Conservation (phyloP, 306 rosid species). For the Lotus japonicus region DNA sequence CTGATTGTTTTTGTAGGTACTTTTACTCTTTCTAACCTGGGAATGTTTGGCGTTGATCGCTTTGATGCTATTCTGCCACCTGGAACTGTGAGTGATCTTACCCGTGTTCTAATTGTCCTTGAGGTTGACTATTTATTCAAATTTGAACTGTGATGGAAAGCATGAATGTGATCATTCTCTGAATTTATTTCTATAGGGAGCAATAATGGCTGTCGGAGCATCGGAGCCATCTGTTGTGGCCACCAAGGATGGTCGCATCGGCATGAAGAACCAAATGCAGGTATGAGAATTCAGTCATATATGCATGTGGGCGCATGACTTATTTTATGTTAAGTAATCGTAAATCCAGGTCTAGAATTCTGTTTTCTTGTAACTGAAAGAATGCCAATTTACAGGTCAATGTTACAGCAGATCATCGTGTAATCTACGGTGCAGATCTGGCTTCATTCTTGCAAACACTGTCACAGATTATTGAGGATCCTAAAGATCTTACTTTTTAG, state of each 20-base stretch:
- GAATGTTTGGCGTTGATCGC: constrained; percentile 97
- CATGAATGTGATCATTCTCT: constrained; percentile 4
- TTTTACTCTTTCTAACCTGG: constrained; percentile 89
- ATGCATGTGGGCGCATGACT: not conserved
- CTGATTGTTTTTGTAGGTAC: constrained; percentile 53
- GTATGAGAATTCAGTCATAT: constrained; percentile 30
- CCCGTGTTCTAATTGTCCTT: not conserved
- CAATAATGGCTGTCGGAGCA: constrained; percentile 96
- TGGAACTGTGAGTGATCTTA: constrained; percentile 64
- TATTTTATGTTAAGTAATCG: not conserved
- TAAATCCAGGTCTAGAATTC: not conserved
- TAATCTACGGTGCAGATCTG: constrained; percentile 87
- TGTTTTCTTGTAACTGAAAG: constrained; percentile 19
- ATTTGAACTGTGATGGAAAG: not conserved
- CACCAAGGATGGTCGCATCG: constrained; percentile 88
- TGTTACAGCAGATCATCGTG: constrained; percentile 97
- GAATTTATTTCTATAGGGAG: constrained; percentile 57
- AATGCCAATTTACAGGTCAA: constrained; percentile 57
- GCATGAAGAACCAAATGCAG: constrained; percentile 94
- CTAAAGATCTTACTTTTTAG: constrained; percentile 94
- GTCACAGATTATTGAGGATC: constrained; percentile 84
- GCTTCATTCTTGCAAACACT: constrained; percentile 92
- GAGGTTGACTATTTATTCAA: not conserved
- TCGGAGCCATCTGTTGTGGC: constrained; percentile 77
- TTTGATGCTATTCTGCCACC: constrained; percentile 97